These are phyloP conservation scores for Saccharomyces jurei DNA, from an alignment of 805 yeast genomes.

Conservation along the genomic window DNA sequence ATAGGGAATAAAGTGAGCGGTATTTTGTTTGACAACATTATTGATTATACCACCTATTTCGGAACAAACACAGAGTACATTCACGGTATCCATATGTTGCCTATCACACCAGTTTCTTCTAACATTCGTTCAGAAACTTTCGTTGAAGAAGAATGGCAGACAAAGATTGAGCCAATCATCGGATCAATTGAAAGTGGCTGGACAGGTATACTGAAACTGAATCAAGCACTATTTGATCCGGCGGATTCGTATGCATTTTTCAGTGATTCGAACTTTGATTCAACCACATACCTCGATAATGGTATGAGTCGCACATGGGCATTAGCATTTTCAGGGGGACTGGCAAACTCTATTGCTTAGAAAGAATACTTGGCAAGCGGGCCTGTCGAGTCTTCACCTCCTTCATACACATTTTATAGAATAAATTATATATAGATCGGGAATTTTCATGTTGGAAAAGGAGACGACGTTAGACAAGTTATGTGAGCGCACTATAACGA, in stretches of 20 bases:
- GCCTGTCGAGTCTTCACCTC: background rate
- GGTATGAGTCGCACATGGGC: conserved; percentile 90
- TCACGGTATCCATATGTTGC: conserved; percentile 74
- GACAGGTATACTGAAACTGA: conserved; percentile 65
- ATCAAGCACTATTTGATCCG: conserved; percentile 71
- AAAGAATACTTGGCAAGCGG: background rate
- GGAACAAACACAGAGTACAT: conserved; percentile 67
- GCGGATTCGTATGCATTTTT: conserved; percentile 53
- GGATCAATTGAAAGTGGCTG: conserved; percentile 54
- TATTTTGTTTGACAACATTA: conserved; percentile 62
- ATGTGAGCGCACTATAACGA: background rate
- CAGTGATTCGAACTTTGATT: conserved; percentile 42
- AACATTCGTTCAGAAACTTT: conserved; percentile 44
- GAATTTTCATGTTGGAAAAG: background rate
- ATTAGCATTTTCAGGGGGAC: conserved; percentile 55
- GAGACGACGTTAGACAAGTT: background rate
- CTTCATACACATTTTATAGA: background rate
- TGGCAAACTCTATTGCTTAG: background rate
- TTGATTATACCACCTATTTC: conserved; percentile 68
- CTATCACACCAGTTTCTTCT: conserved; percentile 62
- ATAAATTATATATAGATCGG: background rate
- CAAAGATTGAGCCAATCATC: conserved; percentile 38
- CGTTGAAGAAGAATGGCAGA: conserved; percentile 54
- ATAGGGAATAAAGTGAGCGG: conserved; percentile 64
- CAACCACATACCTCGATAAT: conserved; percentile 52